Evolutionary conservation across 1,284 basidiomycete genomes (phyloP), one percentile per base, ranked within the genome.

Genomic region (Sporisorium sorghi): DNA sequence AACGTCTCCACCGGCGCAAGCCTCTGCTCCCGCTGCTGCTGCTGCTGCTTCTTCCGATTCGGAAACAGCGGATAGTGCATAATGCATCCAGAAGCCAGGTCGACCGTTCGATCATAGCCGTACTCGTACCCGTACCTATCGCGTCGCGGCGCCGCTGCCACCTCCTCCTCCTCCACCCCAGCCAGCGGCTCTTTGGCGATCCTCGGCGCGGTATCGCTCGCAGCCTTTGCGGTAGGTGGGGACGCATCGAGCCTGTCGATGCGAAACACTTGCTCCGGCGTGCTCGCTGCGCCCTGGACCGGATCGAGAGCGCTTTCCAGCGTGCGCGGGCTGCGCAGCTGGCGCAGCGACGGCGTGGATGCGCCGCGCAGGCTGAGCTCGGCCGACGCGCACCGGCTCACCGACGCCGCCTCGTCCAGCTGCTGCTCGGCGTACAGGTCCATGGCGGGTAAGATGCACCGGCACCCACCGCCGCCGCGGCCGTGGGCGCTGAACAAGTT

Each of bases 41-140:
- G 33, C 33, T 35, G 33, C 33, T 35, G 14, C 40, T 44, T 53
- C 44, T 55, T 61, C 26, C 30, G 50, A 14, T 51, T 43, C 33
- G 46, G 9, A 32, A 59, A 72, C 12, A 72, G 28, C 12, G 69
- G 62, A 39, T 72, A 57, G 24, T 65, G 59, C 54, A 62, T 58
- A 7, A 72, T 65, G 37, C 69, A 65, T 0, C 69, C 69, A 0
- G 58, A 62, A 5, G 58, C 50, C 37, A 62, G 47, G 26, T 72
- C 69, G 2, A 54, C 67, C 6, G 59, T 32, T 9, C 47, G 54
- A 23, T 44, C 30, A 24, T 64, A 65, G 6, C 23, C 50, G 5
- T 46, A 5, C 0, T 48, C 62, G 14, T 66, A 66, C 3, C 56
- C 60, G 23, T 47, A 51, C 24, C 52, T 33, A 15, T 32, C 32